Evolutionary conservation across 257 asterid genomes (phyloP).

Genomic region (Striga asiatica): DNA sequence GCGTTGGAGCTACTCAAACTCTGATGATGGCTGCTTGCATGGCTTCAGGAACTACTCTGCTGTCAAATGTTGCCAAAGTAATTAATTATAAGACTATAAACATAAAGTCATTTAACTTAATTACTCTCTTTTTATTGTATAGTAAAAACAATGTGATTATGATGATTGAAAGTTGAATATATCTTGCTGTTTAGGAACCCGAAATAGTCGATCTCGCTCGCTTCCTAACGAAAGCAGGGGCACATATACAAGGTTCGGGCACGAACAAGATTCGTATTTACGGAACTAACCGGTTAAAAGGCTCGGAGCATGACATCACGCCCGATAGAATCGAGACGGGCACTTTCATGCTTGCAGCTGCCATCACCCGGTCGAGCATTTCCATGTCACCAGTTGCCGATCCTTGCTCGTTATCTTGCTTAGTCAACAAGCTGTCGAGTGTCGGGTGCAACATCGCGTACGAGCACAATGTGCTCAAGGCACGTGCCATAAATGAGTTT

Average conservation of each 20-base stretch:
- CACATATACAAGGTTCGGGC: constrained; percentile 28
- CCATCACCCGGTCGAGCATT: constrained; percentile 29
- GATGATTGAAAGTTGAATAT: too few relatives aligned
- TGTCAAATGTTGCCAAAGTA: constrained; percentile 36
- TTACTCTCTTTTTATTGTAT: too few relatives aligned
- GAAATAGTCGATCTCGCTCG: constrained; percentile 33
- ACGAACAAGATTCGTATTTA: constrained; percentile 17
- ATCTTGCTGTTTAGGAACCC: constrained; percentile 34
- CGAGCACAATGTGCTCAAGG: constrained; percentile 20
- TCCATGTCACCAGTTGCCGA: constrained; percentile 27
- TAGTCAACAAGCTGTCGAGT: constrained; percentile 18
- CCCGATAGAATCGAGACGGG: constrained; percentile 39
- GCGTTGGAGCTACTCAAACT: constrained; percentile 49
- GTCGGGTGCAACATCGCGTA: constrained; percentile 28
- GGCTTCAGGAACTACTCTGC: constrained; percentile 31
- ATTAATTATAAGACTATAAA: too few relatives aligned
- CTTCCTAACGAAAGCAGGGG: constrained; percentile 29
- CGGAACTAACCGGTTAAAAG: constrained; percentile 22
- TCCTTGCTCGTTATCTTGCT: constrained; percentile 11
- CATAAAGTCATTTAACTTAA: not conserved
- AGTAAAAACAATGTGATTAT: too few relatives aligned
- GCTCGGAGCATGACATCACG: constrained; percentile 24
- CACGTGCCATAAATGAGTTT: not conserved
- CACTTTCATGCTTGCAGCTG: constrained; percentile 37
- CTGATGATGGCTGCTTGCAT: constrained; percentile 41